These are phyloP conservation scores for Tilletia horrida DNA, from an alignment of 1,284 basidiomycete species.

Conservation along the genomic window DNA sequence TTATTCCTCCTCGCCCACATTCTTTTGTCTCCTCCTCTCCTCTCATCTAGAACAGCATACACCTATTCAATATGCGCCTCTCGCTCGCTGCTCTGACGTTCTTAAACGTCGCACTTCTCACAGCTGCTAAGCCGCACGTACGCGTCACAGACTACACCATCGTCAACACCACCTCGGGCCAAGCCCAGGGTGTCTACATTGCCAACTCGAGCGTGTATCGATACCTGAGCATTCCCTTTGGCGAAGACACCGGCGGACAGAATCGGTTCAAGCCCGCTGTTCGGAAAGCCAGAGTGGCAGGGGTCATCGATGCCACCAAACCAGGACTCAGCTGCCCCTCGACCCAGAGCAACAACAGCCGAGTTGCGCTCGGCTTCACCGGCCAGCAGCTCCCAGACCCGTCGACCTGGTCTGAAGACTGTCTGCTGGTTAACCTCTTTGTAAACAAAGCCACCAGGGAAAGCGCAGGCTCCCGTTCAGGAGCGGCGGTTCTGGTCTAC, in stretches of 20 bases:
- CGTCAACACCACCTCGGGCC: conserved; percentile 24
- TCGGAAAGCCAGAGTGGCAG: background rate
- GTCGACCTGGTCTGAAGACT: conserved; percentile 24
- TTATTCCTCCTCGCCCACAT: background rate
- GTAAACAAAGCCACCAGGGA: conserved; percentile 19
- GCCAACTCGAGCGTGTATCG: conserved; percentile 16
- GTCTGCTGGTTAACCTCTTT: conserved; percentile 24
- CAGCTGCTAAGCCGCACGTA: background rate
- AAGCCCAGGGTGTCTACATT: conserved; percentile 23
- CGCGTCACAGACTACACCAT: conserved; percentile 17
- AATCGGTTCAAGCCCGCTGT: conserved; percentile 26
- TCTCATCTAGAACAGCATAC: background rate
- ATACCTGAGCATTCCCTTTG: conserved; percentile 28
- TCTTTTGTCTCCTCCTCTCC: background rate
- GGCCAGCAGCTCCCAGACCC: conserved; percentile 18
- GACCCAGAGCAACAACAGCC: conserved; percentile 7
- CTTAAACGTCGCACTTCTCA: background rate
- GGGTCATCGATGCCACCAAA: conserved; percentile 23
- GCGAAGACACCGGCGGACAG: conserved; percentile 20
- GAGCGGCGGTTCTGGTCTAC: conserved; percentile 5
- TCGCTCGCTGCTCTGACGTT: background rate
- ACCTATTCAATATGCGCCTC: background rate
- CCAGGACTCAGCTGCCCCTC: conserved; percentile 21
- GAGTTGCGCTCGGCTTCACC: conserved; percentile 17
- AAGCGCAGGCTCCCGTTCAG: background rate